Evolutionary conservation across 2,329 filamentous ascomycete species (phyloP), one percentile per base, ranked within the genome.

Genomic region (Pezicula carpinea): DNA sequence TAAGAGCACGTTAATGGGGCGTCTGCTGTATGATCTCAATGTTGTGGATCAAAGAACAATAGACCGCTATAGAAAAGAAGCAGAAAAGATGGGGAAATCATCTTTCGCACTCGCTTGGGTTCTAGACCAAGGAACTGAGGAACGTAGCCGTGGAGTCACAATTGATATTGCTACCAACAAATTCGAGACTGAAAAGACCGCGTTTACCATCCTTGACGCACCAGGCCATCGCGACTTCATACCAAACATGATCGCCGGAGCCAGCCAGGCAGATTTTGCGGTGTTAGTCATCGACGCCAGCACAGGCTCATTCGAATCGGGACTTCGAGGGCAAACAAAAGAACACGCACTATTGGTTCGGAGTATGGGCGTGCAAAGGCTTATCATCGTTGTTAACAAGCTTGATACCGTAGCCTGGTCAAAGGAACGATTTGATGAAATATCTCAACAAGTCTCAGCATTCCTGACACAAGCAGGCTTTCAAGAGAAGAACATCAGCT

Each of bases 31-130:
- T 35, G 93, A 99, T 58, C 77, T 96, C 34, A 87, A 91, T 50
- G 87, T 91, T 21, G 83, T 99, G 6, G 88, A 96, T 56, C 82
- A 95, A 62, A 77, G 91, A 50, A 92, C 91, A 0, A 77, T 99
- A 50, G 89, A 96, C 47, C 92, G 87, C 64, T 91, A 95, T 58
- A 80, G 84, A 17, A 87, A 86, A 64, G 91, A 96, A 68, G 92
- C 93, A 1, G 86, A 95, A 58, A 89, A 83, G 50, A 87, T 95
- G 33, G 93, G 93, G 5, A 99, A 99, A 66, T 85, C 88, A 2
- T 97, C 93, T 0, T 99, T 99, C 67, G 92, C 92, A 11, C 77
- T 99, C 18, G 93, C 95, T 1, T 99, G 93, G 93, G 89, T 99
- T 2, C 79, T 99, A 67, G 93, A 99, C 64, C 88, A 96, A 64